A percentile compares a stretch with the other conserved stretches of the same genome.
Conservation (phyloP, 768 basidiomycete species). For the Boletus sp. region DNA sequence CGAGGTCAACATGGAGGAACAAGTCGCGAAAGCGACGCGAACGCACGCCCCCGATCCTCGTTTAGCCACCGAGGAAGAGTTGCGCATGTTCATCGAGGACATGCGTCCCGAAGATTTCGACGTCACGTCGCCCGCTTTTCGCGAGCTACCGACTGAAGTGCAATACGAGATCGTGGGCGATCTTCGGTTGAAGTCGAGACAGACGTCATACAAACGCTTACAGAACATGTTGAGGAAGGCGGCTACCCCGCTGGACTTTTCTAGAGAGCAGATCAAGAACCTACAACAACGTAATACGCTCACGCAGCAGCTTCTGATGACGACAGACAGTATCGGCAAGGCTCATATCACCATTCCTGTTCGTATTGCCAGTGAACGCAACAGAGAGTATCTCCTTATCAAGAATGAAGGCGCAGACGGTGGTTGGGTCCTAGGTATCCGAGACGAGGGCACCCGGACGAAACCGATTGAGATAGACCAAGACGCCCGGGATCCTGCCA, state of each 20-base stretch:
- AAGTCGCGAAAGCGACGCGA: constrained; percentile 59
- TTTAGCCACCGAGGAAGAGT: constrained; percentile 93
- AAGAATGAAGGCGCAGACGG: constrained; percentile 87
- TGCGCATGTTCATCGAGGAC: constrained; percentile 90
- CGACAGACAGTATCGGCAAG: constrained; percentile 91
- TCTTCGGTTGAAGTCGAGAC: constrained; percentile 88
- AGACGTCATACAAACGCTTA: constrained; percentile 88
- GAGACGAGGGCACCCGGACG: constrained; percentile 78
- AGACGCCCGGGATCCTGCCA: constrained; percentile 40
- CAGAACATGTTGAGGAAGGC: constrained; percentile 85
- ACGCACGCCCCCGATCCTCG: constrained; percentile 78
- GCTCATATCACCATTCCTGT: constrained; percentile 89
- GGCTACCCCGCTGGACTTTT: constrained; percentile 89
- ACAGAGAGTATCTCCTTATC: constrained; percentile 91
- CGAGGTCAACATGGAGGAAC: constrained; percentile 67
- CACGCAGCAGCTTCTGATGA: constrained; percentile 89
- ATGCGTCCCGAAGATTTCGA: constrained; percentile 97
- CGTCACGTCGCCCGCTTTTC: constrained; percentile 83
- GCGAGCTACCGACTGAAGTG: constrained; percentile 90
- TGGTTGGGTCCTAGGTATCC: constrained; percentile 93
- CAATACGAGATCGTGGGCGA: constrained; percentile 99
- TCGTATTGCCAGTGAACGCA: constrained; percentile 92
- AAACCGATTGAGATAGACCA: constrained; percentile 88
- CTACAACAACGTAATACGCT: constrained; percentile 84
- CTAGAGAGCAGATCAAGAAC: constrained; percentile 91